phyloP scores from a whole-genome alignment of 345 rosid genomes.

The Lepidium africanum region DNA sequence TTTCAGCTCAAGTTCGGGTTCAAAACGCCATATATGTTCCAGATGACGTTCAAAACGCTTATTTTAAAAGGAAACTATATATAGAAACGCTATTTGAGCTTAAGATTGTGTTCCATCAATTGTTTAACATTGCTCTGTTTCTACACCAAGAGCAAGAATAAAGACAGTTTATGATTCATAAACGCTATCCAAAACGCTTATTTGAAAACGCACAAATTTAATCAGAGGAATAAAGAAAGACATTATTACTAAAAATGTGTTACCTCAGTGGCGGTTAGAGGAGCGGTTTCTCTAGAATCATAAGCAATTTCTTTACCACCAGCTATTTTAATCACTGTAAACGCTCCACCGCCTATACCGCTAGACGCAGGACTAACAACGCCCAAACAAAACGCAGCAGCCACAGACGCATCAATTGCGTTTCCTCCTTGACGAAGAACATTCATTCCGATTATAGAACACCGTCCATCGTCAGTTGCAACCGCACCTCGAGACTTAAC shows the following conservation, averaged over 20 bases:
- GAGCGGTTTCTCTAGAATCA: conserved; percentile 66
- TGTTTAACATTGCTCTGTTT: no score
- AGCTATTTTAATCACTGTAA: conserved; percentile 34
- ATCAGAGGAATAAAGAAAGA: neutral
- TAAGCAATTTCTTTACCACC: conserved; percentile 31
- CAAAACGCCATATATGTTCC: neutral
- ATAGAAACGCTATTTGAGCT: neutral
- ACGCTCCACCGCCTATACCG: conserved; percentile 62
- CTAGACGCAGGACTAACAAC: conserved; percentile 57
- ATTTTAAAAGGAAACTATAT: neutral
- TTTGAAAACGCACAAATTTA: neutral
- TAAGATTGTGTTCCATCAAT: no score
- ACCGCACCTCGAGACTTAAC: conserved; percentile 36
- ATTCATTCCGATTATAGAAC: conserved; percentile 37
- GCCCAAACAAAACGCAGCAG: conserved; percentile 49
- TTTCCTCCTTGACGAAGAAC: conserved; percentile 43
- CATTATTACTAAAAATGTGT: neutral
- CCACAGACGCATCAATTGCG: conserved; percentile 56
- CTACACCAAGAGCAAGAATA: neutral
- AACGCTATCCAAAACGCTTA: neutral
- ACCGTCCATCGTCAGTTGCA: conserved; percentile 47
- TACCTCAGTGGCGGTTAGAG: conserved; percentile 48
- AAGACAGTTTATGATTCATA: neutral
- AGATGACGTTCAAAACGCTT: neutral
- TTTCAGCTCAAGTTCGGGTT: neutral